Evolutionary conservation across 768 basidiomycete genomes (phyloP).

Genomic region (Russula virescens): DNA sequence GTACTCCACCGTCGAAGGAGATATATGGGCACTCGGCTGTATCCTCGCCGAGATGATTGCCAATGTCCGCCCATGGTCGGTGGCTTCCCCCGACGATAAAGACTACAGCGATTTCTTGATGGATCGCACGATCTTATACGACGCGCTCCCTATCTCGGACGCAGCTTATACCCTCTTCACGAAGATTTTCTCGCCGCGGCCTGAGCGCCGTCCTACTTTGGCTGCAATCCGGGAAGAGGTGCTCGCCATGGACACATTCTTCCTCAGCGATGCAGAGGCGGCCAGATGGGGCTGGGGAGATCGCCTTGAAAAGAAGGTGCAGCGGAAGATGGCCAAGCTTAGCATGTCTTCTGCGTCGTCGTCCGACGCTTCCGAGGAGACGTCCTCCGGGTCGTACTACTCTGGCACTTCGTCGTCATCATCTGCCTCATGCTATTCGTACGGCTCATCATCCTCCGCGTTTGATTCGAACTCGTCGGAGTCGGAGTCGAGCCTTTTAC

Average conservation of each 20-base stretch:
- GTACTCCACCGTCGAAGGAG: slow-evolving; percentile 1
- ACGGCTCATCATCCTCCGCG: background rate
- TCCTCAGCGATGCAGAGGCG: slow-evolving; percentile 44
- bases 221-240: slow-evolving; percentile 54
- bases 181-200: slow-evolving; percentile 58
- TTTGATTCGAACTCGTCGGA: slow-evolving; percentile 1
- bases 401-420: background rate
- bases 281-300: background rate
- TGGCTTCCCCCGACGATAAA: background rate
- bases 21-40: slow-evolving; percentile 20
- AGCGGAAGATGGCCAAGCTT: background rate
- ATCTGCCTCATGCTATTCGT: background rate
- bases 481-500: background rate
- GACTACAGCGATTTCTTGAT: background rate
- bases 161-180: slow-evolving; percentile 42
- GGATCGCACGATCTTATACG: background rate
- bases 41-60: slow-evolving; percentile 16
- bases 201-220: slow-evolving; percentile 54
- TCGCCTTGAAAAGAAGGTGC: background rate
- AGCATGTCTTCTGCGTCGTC: background rate
- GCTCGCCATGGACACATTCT: slow-evolving; percentile 53
- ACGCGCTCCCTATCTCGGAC: slow-evolving; percentile 29
- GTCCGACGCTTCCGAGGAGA: background rate
- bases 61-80: background rate
- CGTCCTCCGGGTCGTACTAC: background rate